A percentile compares a stretch with the other conserved stretches of the same genome.
Evolutionary conservation across 495 filamentous ascomycete species (phyloP).

Genomic region (Pyrenula aspistea): DNA sequence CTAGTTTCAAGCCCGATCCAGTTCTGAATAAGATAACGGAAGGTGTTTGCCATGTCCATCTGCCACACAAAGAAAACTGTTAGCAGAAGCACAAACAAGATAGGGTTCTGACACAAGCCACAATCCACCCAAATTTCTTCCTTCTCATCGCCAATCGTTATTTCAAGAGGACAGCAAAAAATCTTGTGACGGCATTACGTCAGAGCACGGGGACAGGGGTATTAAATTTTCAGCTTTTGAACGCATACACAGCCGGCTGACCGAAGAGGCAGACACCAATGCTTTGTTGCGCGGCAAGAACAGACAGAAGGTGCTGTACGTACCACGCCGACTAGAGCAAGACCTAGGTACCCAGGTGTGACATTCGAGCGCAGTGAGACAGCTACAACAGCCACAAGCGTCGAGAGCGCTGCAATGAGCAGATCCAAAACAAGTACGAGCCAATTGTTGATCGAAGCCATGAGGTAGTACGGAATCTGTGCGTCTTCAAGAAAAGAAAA

Average conservation of each 20-base stretch:
- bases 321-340: not conserved
- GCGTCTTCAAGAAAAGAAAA: not conserved
- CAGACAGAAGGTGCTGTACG: too few relatives aligned
- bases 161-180: too few relatives aligned
- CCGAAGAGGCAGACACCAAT: too few relatives aligned
- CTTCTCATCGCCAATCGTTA: too few relatives aligned
- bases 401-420: not conserved
- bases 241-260: too few relatives aligned
- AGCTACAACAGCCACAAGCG: not conserved
- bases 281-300: too few relatives aligned
- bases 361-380: not conserved
- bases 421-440: not conserved
- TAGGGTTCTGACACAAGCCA: too few relatives aligned
- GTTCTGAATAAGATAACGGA: conserved; percentile 9
- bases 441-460: not conserved
- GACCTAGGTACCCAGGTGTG: not conserved
- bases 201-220: too few relatives aligned
- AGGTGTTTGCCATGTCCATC: conserved; percentile 18
- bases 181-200: too few relatives aligned
- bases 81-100: too few relatives aligned
- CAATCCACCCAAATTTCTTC: too few relatives aligned
- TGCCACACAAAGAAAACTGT: conserved; percentile 31
- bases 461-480: not conserved
- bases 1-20: conserved; percentile 26
- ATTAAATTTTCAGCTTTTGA: too few relatives aligned